Evolutionary conservation across 768 basidiomycete genomes (phyloP).

Genomic region (Termitomyces sp.): DNA sequence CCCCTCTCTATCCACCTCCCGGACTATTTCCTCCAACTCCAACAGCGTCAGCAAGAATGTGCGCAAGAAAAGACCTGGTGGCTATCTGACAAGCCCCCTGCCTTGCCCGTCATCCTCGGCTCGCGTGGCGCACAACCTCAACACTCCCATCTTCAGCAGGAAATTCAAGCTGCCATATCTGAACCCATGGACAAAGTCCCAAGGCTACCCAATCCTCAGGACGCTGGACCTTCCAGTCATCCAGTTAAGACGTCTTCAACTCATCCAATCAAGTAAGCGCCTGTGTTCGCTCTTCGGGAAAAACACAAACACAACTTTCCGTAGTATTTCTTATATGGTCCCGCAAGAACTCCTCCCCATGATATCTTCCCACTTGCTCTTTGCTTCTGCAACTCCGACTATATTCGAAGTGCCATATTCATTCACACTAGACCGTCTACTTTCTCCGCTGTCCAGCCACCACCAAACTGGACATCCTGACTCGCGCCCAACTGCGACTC

Average conservation of each 20-base stretch:
- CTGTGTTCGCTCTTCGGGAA: slow-evolving; percentile 14
- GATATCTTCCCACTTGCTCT: slow-evolving; percentile 44
- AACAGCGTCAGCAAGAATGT: slow-evolving; percentile 44
- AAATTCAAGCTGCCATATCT: slow-evolving; percentile 53
- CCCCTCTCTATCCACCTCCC: slow-evolving; percentile 67
- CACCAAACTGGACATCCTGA: slow-evolving; percentile 7
- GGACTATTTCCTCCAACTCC: slow-evolving; percentile 50
- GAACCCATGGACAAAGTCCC: slow-evolving; percentile 30
- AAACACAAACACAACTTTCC: neutral
- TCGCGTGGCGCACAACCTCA: slow-evolving; percentile 23
- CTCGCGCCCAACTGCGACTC: slow-evolving; percentile 1
- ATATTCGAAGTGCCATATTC: slow-evolving; percentile 42
- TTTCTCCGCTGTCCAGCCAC: slow-evolving; percentile 20
- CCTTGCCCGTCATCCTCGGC: slow-evolving; percentile 25
- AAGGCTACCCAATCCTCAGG: slow-evolving; percentile 5
- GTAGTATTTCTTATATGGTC: slow-evolving; percentile 62
- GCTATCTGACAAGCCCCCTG: slow-evolving; percentile 29
- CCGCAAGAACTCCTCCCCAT: slow-evolving; percentile 55
- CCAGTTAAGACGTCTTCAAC: slow-evolving; percentile 68
- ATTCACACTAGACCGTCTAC: slow-evolving; percentile 43
- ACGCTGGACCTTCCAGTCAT: slow-evolving; percentile 1
- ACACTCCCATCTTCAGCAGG: slow-evolving; percentile 36
- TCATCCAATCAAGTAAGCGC: slow-evolving; percentile 79
- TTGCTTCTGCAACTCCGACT: slow-evolving; percentile 34
- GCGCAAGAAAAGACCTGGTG: slow-evolving; percentile 45